Base-by-base conservation (phyloP, 164 flowering plant genomes). In the Akebia trifoliata region DNA sequence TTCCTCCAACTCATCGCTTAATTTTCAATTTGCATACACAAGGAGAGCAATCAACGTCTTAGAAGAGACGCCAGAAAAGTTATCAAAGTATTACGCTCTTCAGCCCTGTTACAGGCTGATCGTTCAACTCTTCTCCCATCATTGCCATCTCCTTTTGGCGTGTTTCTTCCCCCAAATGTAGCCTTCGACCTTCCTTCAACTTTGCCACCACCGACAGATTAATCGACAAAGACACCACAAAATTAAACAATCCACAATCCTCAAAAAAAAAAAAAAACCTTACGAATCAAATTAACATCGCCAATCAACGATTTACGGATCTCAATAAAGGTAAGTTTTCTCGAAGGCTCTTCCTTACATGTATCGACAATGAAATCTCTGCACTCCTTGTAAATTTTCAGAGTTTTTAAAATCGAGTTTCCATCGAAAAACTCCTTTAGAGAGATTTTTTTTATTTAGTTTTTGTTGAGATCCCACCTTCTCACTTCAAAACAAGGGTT, bases 171-270 rank as follows among this genome's bases (percentile, higher is more conserved):
- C 73, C 90, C 99, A 50, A 76, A 56, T 61, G 42, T 76, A 57
- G 82, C 78, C 65, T 54, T 69, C 28, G 11, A 17, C 45, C 14
- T 66, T 24, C 57, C 69, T 22, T 54, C 78, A 25, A 37, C 74
- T 46, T 46, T 40, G 7, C 71, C 45, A 3, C 66, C 24, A 15
- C 30, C 9, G 22, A 3, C 30, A 15, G 4, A 31, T 11, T 17
- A 26, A 46, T 10, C 22, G 50, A 18, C 38, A 56, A 9, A 10
- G 77, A 14, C 1, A 67, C 78, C 18, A 63, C 64, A 57, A 81
- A 88, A 63, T 94, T 94, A 53, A 94, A 83, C 73, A 94, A 68
- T 0, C 96, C 96, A 95, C 93, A 88, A 10, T 60, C 75, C 56
- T 94, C 93, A 68, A 94, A 59, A 65, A 81, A 90, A 4, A n/a